A percentile compares a stretch with the other conserved stretches of the same genome.
Conservation (phyloP, 257 asterid genomes). For the Galeopsis tetrahit region DNA sequence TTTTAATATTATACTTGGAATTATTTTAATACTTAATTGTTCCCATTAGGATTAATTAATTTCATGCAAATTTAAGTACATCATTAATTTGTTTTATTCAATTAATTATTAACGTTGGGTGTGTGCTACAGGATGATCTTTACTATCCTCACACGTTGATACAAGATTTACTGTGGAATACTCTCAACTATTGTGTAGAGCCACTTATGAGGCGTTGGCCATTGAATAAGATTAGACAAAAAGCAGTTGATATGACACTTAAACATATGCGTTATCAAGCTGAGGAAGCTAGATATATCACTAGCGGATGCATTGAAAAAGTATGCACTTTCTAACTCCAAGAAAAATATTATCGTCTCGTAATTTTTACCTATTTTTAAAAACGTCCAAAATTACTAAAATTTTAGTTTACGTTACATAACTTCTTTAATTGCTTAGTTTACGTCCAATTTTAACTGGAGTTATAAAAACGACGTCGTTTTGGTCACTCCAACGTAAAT, state of each 20-base stretch:
- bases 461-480: no score
- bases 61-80: no score
- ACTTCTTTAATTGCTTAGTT: no score
- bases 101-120: not conserved
- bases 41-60: no score
- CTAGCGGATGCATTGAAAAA: conserved; percentile 65
- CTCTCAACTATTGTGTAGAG: conserved; percentile 58
- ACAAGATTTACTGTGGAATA: conserved; percentile 71
- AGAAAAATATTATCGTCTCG: no score
- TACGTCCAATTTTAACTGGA: no score
- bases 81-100: no score
- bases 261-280: conserved; percentile 65
- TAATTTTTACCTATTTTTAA: no score
- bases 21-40: not conserved
- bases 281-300: conserved; percentile 60
- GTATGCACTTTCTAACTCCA: conserved; percentile 27
- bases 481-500: no score
- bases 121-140: conserved; percentile 52
- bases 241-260: conserved; percentile 55
- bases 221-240: conserved; percentile 57
- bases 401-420: no score
- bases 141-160: conserved; percentile 62
- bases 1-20: not conserved
- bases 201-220: conserved; percentile 76
- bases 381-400: no score